Evolutionary conservation across 2,329 filamentous ascomycete genomes (phyloP).

Genomic region (Colletotrichum chrysophilum): DNA sequence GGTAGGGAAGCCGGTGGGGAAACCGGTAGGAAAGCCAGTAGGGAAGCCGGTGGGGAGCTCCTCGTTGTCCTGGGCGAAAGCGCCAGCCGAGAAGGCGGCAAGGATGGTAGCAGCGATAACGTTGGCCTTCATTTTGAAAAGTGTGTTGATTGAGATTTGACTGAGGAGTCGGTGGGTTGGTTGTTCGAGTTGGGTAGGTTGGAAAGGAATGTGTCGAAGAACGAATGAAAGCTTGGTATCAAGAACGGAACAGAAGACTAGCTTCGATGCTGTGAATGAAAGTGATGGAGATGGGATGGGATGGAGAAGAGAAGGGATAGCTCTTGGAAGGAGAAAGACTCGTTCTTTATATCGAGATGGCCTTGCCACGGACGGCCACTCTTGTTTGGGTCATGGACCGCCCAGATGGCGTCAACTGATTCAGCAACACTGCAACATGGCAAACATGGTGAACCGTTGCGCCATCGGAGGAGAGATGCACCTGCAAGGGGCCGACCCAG

Average conservation of each 20-base stretch:
- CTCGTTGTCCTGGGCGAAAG: neutral
- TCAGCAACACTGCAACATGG: neutral
- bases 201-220: neutral
- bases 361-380: neutral
- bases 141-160: neutral
- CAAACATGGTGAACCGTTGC: neutral
- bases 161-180: neutral
- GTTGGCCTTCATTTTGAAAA: constrained; percentile 17
- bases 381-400: neutral
- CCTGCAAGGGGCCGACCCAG: neutral
- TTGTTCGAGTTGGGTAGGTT: neutral
- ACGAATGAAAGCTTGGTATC: neutral
- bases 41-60: neutral
- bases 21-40: constrained; percentile 4
- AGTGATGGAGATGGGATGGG: constrained; percentile 5
- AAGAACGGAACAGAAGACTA: constrained; percentile 21
- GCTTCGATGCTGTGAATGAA: constrained; percentile 18
- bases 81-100: constrained; percentile 13
- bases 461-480: constrained; percentile 7
- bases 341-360: constrained; percentile 7
- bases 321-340: neutral
- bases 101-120: constrained; percentile 12
- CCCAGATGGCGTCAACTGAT: constrained; percentile 3
- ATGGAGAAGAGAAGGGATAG: neutral
- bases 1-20: neutral